Evolutionary conservation across 345 rosid species (phyloP), one percentile per base, ranked within the genome.

Genomic region (Isatis tinctoria): DNA sequence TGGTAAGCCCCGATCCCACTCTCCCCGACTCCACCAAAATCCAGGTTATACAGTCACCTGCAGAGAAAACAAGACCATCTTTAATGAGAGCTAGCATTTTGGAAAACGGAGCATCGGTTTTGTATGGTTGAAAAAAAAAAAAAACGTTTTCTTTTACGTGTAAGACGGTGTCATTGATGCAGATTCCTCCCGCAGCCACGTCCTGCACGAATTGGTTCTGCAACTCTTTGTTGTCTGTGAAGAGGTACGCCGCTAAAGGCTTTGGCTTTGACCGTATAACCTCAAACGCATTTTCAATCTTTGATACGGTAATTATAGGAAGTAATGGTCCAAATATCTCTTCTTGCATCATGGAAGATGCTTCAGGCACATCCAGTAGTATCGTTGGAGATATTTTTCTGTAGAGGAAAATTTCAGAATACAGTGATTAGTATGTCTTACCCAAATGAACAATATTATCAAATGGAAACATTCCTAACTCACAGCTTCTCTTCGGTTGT

Each of bases 271-370:
- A 81, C 24, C 79, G 82, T 58, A 91, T 79, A 43, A 88, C 81
- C 12, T 78, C 65, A 37, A 89, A 75, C 12, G 91, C 86, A 12
- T 94, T 93, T 80, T 94, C 91, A 9, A 94, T 84, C 75, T 83
- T 88, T 69, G 86, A 72, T 75, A 90, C 98, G 0, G 96, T 87
- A 22, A 91, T 78, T 49, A 94, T 77, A 7, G 98, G 98, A 65
- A 94, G 90, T 45, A 91, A 12, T 4, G 98, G 97, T n/a, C 98
- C 98, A 60, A 94, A 94, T 39, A 91, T 86, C 83, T 94, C 97
- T 63, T 94, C 96, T 30, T 79, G 83, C 98, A 94, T 91, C 33
- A 94, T 73, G 11, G 70, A 74, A 43, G 92, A 76, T 26, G 74
- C 27, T 47, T 86, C 90, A 0, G 95, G 89, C 17, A 92, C 93